phyloP scores from a whole-genome alignment of 2,329 filamentous ascomycete species.

The Sporothrix globosa region DNA sequence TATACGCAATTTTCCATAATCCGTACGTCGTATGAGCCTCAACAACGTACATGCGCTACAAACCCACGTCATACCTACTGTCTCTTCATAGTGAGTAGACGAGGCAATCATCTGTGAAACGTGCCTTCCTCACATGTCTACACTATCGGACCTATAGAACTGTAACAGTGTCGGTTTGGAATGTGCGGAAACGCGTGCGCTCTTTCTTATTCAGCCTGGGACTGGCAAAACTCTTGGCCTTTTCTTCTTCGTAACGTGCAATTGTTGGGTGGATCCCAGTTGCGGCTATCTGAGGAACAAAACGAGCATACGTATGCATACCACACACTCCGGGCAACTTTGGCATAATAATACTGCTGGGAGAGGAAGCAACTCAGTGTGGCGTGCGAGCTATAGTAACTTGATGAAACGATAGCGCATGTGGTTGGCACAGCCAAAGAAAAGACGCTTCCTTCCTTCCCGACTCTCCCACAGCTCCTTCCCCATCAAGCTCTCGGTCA shows the following conservation, averaged over 20 bases:
- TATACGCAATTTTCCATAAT: not conserved
- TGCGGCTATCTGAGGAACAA: not conserved
- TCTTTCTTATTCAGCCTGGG: not conserved
- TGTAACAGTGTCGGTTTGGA: not conserved
- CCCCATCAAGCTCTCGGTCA: not conserved
- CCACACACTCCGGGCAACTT: not conserved
- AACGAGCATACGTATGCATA: not conserved
- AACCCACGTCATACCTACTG: not conserved
- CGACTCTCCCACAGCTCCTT: not conserved
- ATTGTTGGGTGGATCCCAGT: not conserved
- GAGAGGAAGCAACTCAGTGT: not conserved
- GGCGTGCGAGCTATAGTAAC: not conserved
- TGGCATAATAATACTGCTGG: not conserved
- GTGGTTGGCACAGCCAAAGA: not conserved
- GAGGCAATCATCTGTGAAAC: not conserved
- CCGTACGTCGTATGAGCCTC: not conserved
- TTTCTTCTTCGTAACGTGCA: constrained; percentile 1
- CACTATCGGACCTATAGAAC: not conserved
- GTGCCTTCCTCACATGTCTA: not conserved
- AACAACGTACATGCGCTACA: not conserved
- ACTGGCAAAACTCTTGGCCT: constrained; percentile 9
- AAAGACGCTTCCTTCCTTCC: not conserved
- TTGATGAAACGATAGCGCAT: not conserved
- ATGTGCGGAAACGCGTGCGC: not conserved
- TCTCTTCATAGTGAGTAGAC: not conserved